A percentile compares a stretch with the other conserved stretches of the same genome.
phyloP scores from a whole-genome alignment of 2,329 filamentous ascomycete species.

The Fusarium sp. region DNA sequence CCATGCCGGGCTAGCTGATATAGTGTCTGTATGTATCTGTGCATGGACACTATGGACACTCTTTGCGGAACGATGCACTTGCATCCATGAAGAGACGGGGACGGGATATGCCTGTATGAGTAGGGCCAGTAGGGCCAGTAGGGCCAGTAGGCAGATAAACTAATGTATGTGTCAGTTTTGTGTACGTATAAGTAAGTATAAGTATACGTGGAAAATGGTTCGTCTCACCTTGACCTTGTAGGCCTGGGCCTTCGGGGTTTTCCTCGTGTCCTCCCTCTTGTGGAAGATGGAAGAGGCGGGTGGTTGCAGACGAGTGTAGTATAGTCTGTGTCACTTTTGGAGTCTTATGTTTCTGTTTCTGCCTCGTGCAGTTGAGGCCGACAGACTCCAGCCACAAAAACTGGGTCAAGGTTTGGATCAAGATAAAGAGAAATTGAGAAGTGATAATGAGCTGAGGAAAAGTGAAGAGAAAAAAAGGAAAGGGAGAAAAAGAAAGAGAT shows the following conservation, averaged over 20 bases:
- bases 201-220: conserved; percentile 1
- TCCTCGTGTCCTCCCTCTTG: conserved; percentile 20
- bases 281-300: conserved; percentile 17
- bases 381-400: conserved; percentile 4
- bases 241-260: conserved; percentile 29
- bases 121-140: not conserved
- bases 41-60: conserved; percentile 5
- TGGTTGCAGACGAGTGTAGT: conserved; percentile 25
- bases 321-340: conserved; percentile 23
- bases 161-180: conserved; percentile 12
- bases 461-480: conserved; percentile 1
- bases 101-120: conserved; percentile 30
- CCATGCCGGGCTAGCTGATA: conserved; percentile 45
- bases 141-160: not conserved
- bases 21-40: conserved; percentile 2
- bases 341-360: not conserved
- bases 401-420: conserved; percentile 7
- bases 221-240: conserved; percentile 32
- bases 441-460: conserved; percentile 10
- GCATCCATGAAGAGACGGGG: conserved; percentile 44
- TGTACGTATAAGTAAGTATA: not conserved
- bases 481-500: conserved; percentile 23
- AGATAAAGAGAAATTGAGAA: conserved; percentile 22
- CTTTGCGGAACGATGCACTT: conserved; percentile 43
- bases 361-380: not conserved